Base-by-base conservation (phyloP, 2,329 filamentous ascomycete genomes). In the Didymella arachidicola region DNA sequence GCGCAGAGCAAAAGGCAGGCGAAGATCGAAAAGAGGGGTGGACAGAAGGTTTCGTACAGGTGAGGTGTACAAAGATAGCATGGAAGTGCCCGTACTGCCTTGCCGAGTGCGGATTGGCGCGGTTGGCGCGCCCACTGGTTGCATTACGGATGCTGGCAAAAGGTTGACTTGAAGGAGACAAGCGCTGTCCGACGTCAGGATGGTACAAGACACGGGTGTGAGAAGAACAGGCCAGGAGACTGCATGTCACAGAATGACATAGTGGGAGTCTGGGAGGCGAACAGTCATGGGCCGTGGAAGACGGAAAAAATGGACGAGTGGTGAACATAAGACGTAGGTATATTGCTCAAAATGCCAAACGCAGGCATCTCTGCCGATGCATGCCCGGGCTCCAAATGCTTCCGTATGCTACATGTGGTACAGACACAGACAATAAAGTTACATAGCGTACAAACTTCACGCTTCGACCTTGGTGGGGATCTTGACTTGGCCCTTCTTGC, bases 401-500 rank as follows among this genome's bases (percentile, higher is more conserved):
- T 36, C 34, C 36, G 48, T 62, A 66, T 65, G 64, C 62, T 66
- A 68, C 62, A 69, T 8, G 42, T 52, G 47, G 60, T 62, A 60
- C 36, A 66, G 46, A 64, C 59, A 68, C 60, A 55, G 38, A 63
- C 53, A 55, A 59, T 66, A 61, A 56, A 49, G 47, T 57, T 67
- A 67, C 59, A 68, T 60, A 71, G 67, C 55, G 56, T 68, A 68
- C 64, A 68, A 30, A 50, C 19, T 48, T 60, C 70, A 78, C 34
- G 74, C 74, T 53, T 84, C 82, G 46, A 88, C 86, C 62, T 79
- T 81, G 22, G 82, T 87, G 12, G 86, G 86, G 61, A 89, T 87
- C 80, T 89, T 89, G 67, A 87, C 78, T 62, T 81, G 77, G 25
- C 86, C 86, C 76, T 83, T 84, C 81, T 88, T 88, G 60, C 87